Base-by-base conservation (phyloP, 208 protist species). In the Paratrypanosoma confusum region DNA sequence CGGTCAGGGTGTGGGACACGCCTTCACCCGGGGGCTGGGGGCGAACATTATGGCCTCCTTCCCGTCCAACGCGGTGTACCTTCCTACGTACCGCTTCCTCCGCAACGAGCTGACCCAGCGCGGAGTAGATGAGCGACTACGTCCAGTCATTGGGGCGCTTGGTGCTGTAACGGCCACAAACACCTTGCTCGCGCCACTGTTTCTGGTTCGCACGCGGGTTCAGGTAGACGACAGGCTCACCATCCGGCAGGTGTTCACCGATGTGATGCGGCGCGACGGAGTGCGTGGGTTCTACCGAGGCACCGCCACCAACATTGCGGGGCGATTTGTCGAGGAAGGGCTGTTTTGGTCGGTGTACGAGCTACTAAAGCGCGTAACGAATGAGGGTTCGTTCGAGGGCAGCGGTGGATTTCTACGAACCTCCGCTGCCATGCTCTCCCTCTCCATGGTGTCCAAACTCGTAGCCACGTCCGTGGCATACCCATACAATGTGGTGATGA, bases 401-500 rank as follows among this genome's bases (percentile, higher is more conserved):
- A 23, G 57, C 2, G 57, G 55, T 41, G 44, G 17, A 14, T 90
- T 93, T 41, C 40, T 68, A 29, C 51, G 54, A 47, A 56, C 72
- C 14, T 79, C 77, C 0, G 69, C 55, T 22, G 75, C 78, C 35
- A 72, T 90, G 64, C 40, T 90, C 32, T 86, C 77, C 10, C 66
- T 93, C 24, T 71, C 85, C 22, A 82, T 87, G 70, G 34, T 80
- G 0, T 59, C 78, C 5, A 93, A 93, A 49, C 57, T 93, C 10
- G 50, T 66, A 1, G 80, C 78, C 2, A 65, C 65, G 6, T 47
- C 40, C n/a, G 45, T 93, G 7, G 63, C 81, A 13, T 93, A 93
- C 54, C 85, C 85, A 6, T 93, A 93, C 61, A 93, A 93, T 48
- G 85, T 90, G 22, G 62, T 93, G 24, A 90, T 90, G 75, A 89